These are phyloP conservation scores for Jimgerdemannia lactiflua DNA, from an alignment of 192 early-diverging fungal genomes.

Conservation along the genomic window DNA sequence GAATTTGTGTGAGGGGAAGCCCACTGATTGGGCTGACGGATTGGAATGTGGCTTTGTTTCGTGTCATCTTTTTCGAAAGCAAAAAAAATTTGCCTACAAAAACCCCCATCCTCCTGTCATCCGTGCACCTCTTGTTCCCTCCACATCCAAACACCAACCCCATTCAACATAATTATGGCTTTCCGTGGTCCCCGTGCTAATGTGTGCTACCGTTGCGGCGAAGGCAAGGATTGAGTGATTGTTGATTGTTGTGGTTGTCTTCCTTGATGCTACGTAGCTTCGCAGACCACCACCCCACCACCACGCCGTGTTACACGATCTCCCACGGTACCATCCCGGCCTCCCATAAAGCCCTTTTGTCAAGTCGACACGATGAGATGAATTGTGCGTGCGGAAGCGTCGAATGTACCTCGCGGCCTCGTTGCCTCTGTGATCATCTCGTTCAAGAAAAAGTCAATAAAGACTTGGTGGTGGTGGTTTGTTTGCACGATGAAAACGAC, in stretches of 20 bases:
- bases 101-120: not conserved
- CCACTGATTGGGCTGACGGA: too few relatives aligned
- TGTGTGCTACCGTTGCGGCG: slow-evolving; percentile 2
- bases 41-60: too few relatives aligned
- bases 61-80: too few relatives aligned
- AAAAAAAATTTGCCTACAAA: not conserved
- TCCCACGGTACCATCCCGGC: not conserved
- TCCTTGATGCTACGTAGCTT: not conserved
- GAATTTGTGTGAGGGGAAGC: too few relatives aligned
- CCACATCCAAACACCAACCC: not conserved
- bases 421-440: not conserved
- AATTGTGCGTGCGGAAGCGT: not conserved
- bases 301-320: not conserved
- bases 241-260: not conserved
- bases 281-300: not conserved
- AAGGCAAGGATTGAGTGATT: slow-evolving; percentile 5
- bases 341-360: not conserved
- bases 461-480: not conserved
- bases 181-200: not conserved
- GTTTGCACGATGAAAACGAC: not conserved
- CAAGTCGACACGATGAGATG: not conserved
- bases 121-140: not conserved
- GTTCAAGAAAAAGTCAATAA: not conserved
- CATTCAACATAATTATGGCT: not conserved
- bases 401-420: not conserved